These are phyloP conservation scores for Acacia melanoxylon DNA, from an alignment of 306 rosid genomes.

Conservation along the genomic window DNA sequence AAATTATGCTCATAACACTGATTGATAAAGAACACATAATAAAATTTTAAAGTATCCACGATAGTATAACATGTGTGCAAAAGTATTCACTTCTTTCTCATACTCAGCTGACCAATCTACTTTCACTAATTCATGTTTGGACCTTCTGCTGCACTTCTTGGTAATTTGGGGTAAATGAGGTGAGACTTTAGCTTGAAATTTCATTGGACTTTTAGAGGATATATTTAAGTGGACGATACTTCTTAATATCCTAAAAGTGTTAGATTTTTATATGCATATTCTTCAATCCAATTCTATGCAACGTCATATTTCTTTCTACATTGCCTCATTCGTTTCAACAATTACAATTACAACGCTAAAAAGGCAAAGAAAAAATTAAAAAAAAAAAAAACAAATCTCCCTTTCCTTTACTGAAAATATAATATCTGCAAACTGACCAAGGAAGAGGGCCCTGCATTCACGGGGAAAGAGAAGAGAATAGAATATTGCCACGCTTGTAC, in stretches of 20 bases:
- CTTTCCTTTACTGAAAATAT: not conserved
- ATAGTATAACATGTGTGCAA: not conserved
- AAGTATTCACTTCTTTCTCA: not conserved
- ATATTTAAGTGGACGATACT: not conserved
- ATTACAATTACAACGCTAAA: not conserved
- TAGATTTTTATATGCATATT: not conserved
- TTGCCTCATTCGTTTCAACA: not conserved
- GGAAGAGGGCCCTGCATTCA: not conserved
- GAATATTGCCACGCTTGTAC: not conserved
- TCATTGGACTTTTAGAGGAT: not conserved
- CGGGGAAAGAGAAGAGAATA: not conserved
- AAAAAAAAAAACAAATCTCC: not conserved
- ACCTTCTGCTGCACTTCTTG: not conserved
- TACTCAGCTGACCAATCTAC: not conserved
- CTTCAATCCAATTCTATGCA: not conserved
- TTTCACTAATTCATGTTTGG: not conserved
- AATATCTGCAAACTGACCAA: not conserved
- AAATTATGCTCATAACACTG: not conserved
- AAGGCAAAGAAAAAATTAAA: not conserved
- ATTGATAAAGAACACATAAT: not conserved
- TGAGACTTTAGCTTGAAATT: not conserved
- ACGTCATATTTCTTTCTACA: not conserved
- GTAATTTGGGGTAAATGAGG: not conserved
- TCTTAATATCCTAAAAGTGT: not conserved
- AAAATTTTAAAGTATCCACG: not conserved